phyloP scores from a whole-genome alignment of 176 grass and related monocot species.

The Triticum dicoccoides region DNA sequence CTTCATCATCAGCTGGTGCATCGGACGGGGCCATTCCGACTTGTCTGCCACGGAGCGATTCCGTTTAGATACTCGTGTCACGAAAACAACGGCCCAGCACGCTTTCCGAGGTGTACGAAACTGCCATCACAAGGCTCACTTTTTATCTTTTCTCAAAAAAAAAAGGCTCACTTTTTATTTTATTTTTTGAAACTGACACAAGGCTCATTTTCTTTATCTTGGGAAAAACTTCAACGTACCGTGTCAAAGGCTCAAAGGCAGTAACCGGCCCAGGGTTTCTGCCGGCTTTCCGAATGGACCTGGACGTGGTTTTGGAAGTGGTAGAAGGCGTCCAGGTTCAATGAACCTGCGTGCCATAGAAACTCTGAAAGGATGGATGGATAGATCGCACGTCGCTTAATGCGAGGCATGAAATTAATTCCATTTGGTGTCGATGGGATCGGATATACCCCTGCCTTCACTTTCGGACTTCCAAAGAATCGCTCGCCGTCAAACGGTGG shows the following conservation, averaged over 20 bases:
- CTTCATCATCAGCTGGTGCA: neutral
- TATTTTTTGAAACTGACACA: neutral
- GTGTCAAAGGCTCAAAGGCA: neutral
- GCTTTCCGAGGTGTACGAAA: neutral
- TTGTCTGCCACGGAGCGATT: slow-evolving; percentile 17
- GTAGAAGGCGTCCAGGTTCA: neutral
- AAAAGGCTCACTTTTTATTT: too few relatives aligned
- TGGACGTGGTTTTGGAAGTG: neutral
- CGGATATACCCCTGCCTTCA: slow-evolving; percentile 7
- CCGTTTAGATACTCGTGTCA: neutral
- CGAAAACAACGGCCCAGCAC: neutral
- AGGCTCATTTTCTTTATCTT: neutral
- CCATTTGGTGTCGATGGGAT: neutral
- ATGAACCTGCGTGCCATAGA: neutral
- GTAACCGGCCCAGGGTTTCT: neutral
- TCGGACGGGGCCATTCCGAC: neutral
- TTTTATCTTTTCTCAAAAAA: too few relatives aligned
- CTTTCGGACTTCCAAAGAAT: neutral
- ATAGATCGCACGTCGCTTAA: neutral
- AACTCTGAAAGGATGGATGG: neutral
- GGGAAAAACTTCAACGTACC: neutral
- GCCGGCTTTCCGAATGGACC: slow-evolving; percentile 4
- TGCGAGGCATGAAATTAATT: neutral
- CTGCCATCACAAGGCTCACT: neutral
- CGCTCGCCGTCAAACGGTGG: neutral